phyloP scores from a whole-genome alignment of 2,329 filamentous ascomycete species.

The Daldinia sp. region DNA sequence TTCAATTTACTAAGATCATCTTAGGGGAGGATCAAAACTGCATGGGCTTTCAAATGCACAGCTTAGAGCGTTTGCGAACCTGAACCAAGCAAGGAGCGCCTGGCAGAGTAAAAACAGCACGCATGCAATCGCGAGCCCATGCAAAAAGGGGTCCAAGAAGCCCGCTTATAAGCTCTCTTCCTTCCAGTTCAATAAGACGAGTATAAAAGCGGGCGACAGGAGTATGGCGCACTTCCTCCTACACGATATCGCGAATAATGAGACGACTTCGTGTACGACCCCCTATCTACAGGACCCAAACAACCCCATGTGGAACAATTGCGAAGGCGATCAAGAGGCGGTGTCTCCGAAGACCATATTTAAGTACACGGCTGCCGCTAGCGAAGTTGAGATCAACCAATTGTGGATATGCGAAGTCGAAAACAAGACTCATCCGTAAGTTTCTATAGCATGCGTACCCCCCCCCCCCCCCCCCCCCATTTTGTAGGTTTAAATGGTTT shows the following conservation, averaged over 20 bases:
- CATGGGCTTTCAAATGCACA: background rate
- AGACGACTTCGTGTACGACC: conserved; percentile 33
- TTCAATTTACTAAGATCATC: conserved; percentile 6
- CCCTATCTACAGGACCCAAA: conserved; percentile 40
- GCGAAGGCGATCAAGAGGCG: conserved; percentile 18
- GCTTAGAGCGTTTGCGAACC: background rate
- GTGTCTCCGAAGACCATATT: conserved; percentile 33
- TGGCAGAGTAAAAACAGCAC: background rate
- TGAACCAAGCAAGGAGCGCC: conserved; percentile 6
- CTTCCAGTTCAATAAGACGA: conserved; percentile 40
- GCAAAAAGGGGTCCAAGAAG: conserved; percentile 25
- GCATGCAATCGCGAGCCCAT: conserved; percentile 22
- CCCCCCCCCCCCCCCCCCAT: background rate
- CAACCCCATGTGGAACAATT: conserved; percentile 36
- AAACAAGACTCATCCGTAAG: conserved; percentile 42
- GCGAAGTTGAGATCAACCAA: conserved; percentile 32
- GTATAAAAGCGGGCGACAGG: conserved; percentile 21
- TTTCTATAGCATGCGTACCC: conserved; percentile 6
- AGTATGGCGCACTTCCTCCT: conserved; percentile 35
- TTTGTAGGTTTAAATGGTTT: background rate
- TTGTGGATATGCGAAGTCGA: conserved; percentile 38
- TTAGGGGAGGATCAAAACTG: conserved; percentile 2
- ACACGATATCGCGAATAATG: conserved; percentile 33
- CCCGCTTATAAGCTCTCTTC: conserved; percentile 30
- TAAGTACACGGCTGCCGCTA: conserved; percentile 25